These are phyloP conservation scores for Mycena albidolilacea DNA, from an alignment of 768 basidiomycete genomes.

Conservation along the genomic window DNA sequence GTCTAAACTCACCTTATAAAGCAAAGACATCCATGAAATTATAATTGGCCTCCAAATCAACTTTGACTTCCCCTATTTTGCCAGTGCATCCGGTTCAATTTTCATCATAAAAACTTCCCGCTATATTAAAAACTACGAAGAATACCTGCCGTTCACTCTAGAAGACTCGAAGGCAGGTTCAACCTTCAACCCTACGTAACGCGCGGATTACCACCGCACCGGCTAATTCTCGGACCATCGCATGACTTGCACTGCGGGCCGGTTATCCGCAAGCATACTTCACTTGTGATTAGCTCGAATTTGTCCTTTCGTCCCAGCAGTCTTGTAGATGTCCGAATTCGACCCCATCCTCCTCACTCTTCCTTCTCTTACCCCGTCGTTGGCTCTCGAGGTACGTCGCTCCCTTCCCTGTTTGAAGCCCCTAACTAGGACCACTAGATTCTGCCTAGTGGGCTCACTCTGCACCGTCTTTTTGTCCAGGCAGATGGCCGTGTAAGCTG, in stretches of 20 bases:
- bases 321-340: conserved; percentile 33
- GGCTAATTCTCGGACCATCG: conserved; percentile 21
- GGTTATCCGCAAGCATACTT: conserved; percentile 22
- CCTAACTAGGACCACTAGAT: conserved; percentile 56
- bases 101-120: no score
- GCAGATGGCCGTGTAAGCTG: conserved; percentile 71
- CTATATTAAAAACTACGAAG: no score
- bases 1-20: no score
- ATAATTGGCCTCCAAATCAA: no score
- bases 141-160: no score
- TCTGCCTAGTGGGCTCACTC: conserved; percentile 76
- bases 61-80: no score
- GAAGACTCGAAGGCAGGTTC: no score
- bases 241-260: conserved; percentile 8
- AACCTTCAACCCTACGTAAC: no score
- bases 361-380: conserved; percentile 62
- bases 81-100: no score
- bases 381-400: conserved; percentile 72
- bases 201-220: background rate
- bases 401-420: background rate
- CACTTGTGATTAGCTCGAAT: background rate
- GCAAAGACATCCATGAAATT: no score
- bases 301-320: background rate
- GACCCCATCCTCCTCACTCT: conserved; percentile 48
- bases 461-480: conserved; percentile 78